phyloP scores from a whole-genome alignment of 164 flowering plant genomes.

The Kalanchoe fedtschenkoi region DNA sequence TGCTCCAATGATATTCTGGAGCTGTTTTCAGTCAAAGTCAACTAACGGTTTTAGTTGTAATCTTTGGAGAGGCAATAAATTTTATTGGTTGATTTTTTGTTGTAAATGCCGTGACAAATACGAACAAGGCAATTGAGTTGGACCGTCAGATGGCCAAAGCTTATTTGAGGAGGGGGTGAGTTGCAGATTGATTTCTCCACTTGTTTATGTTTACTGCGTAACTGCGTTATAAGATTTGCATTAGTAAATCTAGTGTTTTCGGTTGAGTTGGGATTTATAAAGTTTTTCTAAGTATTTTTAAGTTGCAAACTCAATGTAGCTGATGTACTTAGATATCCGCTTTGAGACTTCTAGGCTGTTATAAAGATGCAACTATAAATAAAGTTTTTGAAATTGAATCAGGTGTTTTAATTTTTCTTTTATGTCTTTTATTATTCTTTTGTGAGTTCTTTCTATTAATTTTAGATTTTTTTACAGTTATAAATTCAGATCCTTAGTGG shows the following conservation, averaged over 20 bases:
- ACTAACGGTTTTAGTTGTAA: not conserved
- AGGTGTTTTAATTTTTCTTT: too few species aligned
- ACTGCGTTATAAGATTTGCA: not conserved
- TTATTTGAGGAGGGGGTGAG: slow-evolving; percentile 73
- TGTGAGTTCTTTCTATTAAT: too few species aligned
- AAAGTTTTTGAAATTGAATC: too few species aligned
- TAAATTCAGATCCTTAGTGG: too few species aligned
- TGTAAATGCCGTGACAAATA: slow-evolving; percentile 78
- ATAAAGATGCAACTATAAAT: too few species aligned
- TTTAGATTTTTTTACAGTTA: too few species aligned
- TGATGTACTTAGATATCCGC: not conserved
- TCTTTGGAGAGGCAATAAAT: not conserved
- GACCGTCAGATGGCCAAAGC: slow-evolving; percentile 61
- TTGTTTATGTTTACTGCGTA: too few species aligned
- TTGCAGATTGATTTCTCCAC: slow-evolving; percentile 1
- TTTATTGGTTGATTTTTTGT: too few species aligned
- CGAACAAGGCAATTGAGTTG: slow-evolving; percentile 60
- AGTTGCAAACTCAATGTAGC: too few species aligned
- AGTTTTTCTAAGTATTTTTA: not conserved
- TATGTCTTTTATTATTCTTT: too few species aligned
- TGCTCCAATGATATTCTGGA: not conserved
- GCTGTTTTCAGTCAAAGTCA: not conserved
- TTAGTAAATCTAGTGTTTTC: too few species aligned
- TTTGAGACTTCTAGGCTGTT: too few species aligned
- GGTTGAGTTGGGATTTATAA: not conserved